These are phyloP conservation scores for Phytophthora ramorum DNA, from an alignment of 352 stramenopile genomes.

Conservation along the genomic window DNA sequence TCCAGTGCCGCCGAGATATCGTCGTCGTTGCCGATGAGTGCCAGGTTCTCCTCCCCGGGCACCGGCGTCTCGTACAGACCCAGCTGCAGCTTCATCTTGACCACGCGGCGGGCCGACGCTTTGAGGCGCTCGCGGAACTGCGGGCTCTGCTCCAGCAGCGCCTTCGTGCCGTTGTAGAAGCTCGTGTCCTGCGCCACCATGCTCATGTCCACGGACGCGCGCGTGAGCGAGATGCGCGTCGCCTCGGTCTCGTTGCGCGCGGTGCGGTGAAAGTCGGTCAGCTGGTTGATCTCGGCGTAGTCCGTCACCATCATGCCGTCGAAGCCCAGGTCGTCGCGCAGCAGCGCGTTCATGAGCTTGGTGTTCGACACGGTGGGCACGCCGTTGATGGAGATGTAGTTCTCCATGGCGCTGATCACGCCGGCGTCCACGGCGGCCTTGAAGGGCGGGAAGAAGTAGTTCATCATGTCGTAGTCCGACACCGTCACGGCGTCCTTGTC, in stretches of 20 bases:
- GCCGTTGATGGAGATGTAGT: slow-evolving; percentile 89
- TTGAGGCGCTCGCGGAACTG: slow-evolving; percentile 49
- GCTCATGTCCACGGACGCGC: slow-evolving; percentile 89
- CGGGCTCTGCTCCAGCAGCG: slow-evolving; percentile 42
- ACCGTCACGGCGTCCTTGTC: slow-evolving; percentile 74
- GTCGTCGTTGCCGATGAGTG: slow-evolving; percentile 45
- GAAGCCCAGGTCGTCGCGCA: too few relatives aligned
- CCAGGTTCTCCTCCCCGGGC: slow-evolving; percentile 45
- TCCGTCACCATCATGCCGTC: too few relatives aligned
- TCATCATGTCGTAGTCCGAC: slow-evolving; percentile 67
- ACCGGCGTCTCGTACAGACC: slow-evolving; percentile 68
- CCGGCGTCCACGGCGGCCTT: slow-evolving; percentile 66
- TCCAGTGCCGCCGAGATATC: slow-evolving; percentile 59
- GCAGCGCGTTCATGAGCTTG: too few relatives aligned
- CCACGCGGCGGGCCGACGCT: slow-evolving; percentile 57
- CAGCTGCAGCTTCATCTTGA: slow-evolving; percentile 71
- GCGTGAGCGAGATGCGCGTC: slow-evolving; percentile 59
- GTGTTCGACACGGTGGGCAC: slow-evolving; percentile 84
- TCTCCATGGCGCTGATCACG: slow-evolving; percentile 89
- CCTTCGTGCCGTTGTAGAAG: slow-evolving; percentile 54
- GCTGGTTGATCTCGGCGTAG: too few relatives aligned
- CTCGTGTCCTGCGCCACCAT: slow-evolving; percentile 70
- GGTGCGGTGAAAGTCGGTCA: slow-evolving; percentile 56
- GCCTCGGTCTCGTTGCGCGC: slow-evolving; percentile 49
- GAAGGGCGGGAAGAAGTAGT: slow-evolving; percentile 80